These are phyloP conservation scores for Ascochyta viciae-villosae DNA, from an alignment of 2,329 filamentous ascomycete species.

Conservation along the genomic window DNA sequence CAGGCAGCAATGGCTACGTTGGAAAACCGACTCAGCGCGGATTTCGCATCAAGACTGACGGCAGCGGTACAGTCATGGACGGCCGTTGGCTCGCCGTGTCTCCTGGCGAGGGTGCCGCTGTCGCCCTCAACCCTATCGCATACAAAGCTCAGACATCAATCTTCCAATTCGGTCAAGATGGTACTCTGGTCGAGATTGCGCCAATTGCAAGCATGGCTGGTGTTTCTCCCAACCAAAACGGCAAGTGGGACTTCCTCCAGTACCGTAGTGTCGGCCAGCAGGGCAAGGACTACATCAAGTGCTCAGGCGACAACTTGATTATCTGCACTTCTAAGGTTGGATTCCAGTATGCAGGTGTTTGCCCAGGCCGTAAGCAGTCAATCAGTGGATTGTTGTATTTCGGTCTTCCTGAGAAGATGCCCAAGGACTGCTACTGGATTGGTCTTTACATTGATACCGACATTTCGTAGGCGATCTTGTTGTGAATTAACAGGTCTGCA, in stretches of 20 bases:
- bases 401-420: slow-evolving; percentile 7
- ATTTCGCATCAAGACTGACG: slow-evolving; percentile 5
- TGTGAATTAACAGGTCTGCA: too few species aligned
- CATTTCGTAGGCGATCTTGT: background rate
- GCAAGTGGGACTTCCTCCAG: slow-evolving; percentile 8
- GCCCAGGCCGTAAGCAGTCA: slow-evolving; percentile 2
- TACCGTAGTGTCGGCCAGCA: slow-evolving; percentile 4
- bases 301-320: slow-evolving; percentile 10
- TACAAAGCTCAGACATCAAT: slow-evolving; percentile 7
- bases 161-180: background rate
- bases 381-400: slow-evolving; percentile 10
- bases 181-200: background rate
- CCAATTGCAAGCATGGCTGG: slow-evolving; percentile 1
- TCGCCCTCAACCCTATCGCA: slow-evolving; percentile 1
- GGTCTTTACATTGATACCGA: slow-evolving; percentile 3
- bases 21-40: slow-evolving; percentile 1
- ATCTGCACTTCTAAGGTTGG: background rate
- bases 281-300: slow-evolving; percentile 1
- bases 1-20: slow-evolving; percentile 32
- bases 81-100: slow-evolving; percentile 6
- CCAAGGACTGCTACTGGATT: slow-evolving; percentile 3
- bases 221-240: slow-evolving; percentile 1
- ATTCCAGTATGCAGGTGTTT: slow-evolving; percentile 6
- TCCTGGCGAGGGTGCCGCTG: slow-evolving; percentile 4
- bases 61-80: slow-evolving; percentile 2